Evolutionary conservation across 1,139 yeast genomes (phyloP).

Genomic region (Taphrina betulina): DNA sequence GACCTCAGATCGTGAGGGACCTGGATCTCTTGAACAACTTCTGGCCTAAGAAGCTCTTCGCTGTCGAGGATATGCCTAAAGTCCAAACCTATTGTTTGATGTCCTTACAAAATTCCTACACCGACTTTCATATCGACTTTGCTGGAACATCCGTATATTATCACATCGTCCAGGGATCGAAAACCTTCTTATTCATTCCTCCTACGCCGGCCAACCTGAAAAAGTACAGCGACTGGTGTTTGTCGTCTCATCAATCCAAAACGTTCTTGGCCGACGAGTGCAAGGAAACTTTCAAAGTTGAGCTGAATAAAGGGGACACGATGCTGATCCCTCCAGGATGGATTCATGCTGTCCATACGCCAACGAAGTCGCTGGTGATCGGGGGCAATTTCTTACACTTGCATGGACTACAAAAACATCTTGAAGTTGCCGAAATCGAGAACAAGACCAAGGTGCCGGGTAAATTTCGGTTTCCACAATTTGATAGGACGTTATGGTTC

Average conservation of each 20-base stretch:
- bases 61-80: slow-evolving; percentile 51
- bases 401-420: slow-evolving; percentile 61
- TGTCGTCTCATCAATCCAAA: slow-evolving; percentile 59
- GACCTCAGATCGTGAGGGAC: slow-evolving; percentile 67
- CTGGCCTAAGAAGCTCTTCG: slow-evolving; percentile 51
- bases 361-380: slow-evolving; percentile 72
- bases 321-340: slow-evolving; percentile 87
- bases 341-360: slow-evolving; percentile 89
- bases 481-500: slow-evolving; percentile 69
- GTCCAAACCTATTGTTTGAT: slow-evolving; percentile 63
- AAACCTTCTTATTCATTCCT: slow-evolving; percentile 73
- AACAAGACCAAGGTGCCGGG: slow-evolving; percentile 67
- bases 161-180: slow-evolving; percentile 70
- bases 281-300: slow-evolving; percentile 57
- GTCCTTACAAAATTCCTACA: slow-evolving; percentile 78
- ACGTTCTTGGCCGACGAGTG: slow-evolving; percentile 66
- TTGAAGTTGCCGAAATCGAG: slow-evolving; percentile 63
- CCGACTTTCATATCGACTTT: slow-evolving; percentile 89
- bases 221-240: slow-evolving; percentile 71
- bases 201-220: slow-evolving; percentile 65
- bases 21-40: slow-evolving; percentile 69
- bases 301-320: slow-evolving; percentile 66
- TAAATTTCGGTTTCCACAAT: slow-evolving; percentile 74
- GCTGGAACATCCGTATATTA: slow-evolving; percentile 92
- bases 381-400: slow-evolving; percentile 84